Evolutionary conservation across 2,329 filamentous ascomycete genomes (phyloP).

Genomic region (Arthrobotrys musiformis): DNA sequence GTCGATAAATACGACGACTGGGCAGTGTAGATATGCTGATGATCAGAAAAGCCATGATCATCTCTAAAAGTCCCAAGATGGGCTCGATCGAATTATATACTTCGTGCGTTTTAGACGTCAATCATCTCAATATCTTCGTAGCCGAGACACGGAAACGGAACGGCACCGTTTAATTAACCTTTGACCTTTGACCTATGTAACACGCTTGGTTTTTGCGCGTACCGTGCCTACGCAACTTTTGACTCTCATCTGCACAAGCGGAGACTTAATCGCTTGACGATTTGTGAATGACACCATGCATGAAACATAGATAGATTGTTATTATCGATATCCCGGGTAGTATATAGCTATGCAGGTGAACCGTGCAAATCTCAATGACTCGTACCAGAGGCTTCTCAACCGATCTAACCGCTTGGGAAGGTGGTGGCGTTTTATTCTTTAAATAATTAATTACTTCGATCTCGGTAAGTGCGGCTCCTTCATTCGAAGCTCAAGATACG

Average conservation of each 20-base stretch:
- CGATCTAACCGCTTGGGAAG: conserved; percentile 31
- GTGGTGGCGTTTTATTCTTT: not conserved
- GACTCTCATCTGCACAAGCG: not conserved
- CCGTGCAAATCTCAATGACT: not conserved
- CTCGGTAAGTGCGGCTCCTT: not conserved
- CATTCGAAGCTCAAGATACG: not conserved
- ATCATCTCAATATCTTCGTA: not conserved
- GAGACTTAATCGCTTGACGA: too few species aligned
- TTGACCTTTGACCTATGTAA: too few species aligned
- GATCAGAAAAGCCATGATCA: too few species aligned
- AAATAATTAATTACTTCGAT: not conserved
- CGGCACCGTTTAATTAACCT: not conserved
- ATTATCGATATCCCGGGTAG: not conserved
- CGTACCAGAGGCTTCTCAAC: conserved; percentile 23
- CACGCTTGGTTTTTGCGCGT: not conserved
- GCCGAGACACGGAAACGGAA: not conserved
- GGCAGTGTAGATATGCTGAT: too few species aligned
- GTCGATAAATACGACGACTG: too few species aligned
- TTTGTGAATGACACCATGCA: too few species aligned
- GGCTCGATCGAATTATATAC: not conserved
- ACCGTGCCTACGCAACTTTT: not conserved
- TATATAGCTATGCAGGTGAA: too few species aligned
- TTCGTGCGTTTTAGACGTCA: not conserved
- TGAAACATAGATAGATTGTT: too few species aligned
- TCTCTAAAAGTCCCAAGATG: too few species aligned